phyloP scores from a whole-genome alignment of 2,329 filamentous ascomycete species.

The Calonectria hongkongensis region DNA sequence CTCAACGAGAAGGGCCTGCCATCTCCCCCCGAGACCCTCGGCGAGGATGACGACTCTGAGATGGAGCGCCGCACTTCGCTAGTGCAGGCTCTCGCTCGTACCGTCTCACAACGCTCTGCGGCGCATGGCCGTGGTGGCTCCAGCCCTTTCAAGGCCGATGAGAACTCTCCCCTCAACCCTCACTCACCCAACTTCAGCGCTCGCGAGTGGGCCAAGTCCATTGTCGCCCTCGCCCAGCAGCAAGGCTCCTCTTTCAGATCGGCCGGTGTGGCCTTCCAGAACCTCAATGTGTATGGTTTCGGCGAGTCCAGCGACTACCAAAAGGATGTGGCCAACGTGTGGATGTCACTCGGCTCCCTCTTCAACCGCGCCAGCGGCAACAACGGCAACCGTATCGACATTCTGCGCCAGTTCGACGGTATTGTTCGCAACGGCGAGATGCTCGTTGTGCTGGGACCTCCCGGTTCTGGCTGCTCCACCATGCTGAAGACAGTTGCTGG shows the following conservation, averaged over 20 bases:
- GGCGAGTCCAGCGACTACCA: constrained; percentile 82
- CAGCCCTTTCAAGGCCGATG: constrained; percentile 71
- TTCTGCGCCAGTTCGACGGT: constrained; percentile 80
- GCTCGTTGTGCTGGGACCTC: constrained; percentile 84
- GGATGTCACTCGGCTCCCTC: constrained; percentile 69
- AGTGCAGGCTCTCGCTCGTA: constrained; percentile 74
- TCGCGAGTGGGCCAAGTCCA: constrained; percentile 76
- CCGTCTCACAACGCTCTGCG: constrained; percentile 71
- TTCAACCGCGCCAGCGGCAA: constrained; percentile 70
- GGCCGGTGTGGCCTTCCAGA: constrained; percentile 79
- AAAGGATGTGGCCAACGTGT: constrained; percentile 78
- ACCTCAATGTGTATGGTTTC: constrained; percentile 81
- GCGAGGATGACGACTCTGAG: constrained; percentile 61
- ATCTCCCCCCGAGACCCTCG: constrained; percentile 55
- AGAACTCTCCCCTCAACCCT: constrained; percentile 73
- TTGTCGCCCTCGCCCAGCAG: constrained; percentile 71
- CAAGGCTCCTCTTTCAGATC: constrained; percentile 75
- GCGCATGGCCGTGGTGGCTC: constrained; percentile 49
- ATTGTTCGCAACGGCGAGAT: constrained; percentile 83
- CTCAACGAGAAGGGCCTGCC: constrained; percentile 53
- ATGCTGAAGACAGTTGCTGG: constrained; percentile 90
- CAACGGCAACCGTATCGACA: constrained; percentile 77
- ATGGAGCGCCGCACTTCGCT: constrained; percentile 70
- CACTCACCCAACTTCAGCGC: constrained; percentile 71
- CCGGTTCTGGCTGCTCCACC: constrained; percentile 86